Percentiles rank a stretch among this genome's conserved stretches.
Evolutionary conservation across 2,329 filamentous ascomycete genomes (phyloP).

Genomic region (Diaporthe sp.): DNA sequence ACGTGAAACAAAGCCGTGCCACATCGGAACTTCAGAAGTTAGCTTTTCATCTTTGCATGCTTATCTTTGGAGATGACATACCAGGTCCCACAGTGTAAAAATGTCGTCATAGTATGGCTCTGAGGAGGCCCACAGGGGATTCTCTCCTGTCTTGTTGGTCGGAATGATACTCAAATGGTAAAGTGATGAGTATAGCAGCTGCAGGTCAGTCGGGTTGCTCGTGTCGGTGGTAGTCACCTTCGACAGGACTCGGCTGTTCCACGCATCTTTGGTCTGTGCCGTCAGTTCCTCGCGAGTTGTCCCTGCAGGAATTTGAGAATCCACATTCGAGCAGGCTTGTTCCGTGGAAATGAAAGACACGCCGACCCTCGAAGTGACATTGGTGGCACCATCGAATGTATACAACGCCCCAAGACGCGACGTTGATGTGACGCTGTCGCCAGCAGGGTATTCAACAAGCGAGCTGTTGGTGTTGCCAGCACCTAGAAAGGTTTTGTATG

Average conservation of each 20-base stretch:
- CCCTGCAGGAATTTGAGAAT: conserved; percentile 63
- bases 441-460: conserved; percentile 46
- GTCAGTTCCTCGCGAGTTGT: conserved; percentile 57
- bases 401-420: conserved; percentile 63
- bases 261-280: conserved; percentile 58
- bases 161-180: conserved; percentile 78
- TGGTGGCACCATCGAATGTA: conserved; percentile 56
- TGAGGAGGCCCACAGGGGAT: conserved; percentile 69
- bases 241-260: conserved; percentile 71
- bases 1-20: conserved; percentile 73
- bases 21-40: conserved; percentile 65
- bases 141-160: conserved; percentile 77
- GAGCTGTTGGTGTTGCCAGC: conserved; percentile 44
- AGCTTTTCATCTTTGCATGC: not conserved
- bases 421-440: conserved; percentile 46
- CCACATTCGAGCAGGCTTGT: conserved; percentile 68
- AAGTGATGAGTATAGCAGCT: conserved; percentile 73
- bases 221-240: conserved; percentile 71
- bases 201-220: conserved; percentile 60
- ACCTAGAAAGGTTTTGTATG: conserved; percentile 57
- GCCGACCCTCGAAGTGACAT: conserved; percentile 69
- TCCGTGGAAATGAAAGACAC: conserved; percentile 74
- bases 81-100: conserved; percentile 74
- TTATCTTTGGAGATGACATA: conserved; percentile 32
- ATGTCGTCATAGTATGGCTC: conserved; percentile 80